These are phyloP conservation scores for Leucocoprinus leucothites DNA, from an alignment of 768 basidiomycete genomes.

Conservation along the genomic window DNA sequence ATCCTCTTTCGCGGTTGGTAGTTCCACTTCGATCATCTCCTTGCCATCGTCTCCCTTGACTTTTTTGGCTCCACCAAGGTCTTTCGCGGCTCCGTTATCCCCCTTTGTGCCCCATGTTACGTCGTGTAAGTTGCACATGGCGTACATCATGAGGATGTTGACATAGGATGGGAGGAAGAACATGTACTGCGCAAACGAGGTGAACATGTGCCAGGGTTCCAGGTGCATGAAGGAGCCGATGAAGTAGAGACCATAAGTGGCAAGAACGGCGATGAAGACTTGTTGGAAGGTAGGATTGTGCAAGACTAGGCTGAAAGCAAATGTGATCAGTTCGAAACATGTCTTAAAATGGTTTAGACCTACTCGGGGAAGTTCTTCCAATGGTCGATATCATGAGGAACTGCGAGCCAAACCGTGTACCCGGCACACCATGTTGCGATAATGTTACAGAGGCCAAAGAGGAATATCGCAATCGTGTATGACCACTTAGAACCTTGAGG, in stretches of 20 bases:
- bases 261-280: constrained; percentile 76
- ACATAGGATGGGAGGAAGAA: constrained; percentile 78
- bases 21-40: constrained; percentile 81
- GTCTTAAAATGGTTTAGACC: constrained; percentile 21
- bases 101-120: constrained; percentile 94
- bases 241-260: constrained; percentile 83
- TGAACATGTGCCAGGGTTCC: constrained; percentile 98
- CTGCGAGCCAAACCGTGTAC: constrained; percentile 85
- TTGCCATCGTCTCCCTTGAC: constrained; percentile 82
- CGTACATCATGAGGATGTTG: constrained; percentile 92
- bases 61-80: constrained; percentile 89
- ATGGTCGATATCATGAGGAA: constrained; percentile 68
- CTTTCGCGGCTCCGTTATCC: constrained; percentile 84
- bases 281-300: constrained; percentile 73
- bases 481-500: constrained; percentile 89
- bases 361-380: constrained; percentile 76
- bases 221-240: constrained; percentile 83
- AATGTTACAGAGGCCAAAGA: constrained; percentile 76
- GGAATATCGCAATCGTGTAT: constrained; percentile 69
- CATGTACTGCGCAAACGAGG: constrained; percentile 89
- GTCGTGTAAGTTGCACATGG: constrained; percentile 90
- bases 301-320: constrained; percentile 47
- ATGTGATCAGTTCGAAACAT: neutral
- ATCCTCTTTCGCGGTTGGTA: constrained; percentile 80
- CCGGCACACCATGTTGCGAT: constrained; percentile 88